phyloP scores from a whole-genome alignment of 1,284 basidiomycete genomes.

The Takashimella tepidaria region DNA sequence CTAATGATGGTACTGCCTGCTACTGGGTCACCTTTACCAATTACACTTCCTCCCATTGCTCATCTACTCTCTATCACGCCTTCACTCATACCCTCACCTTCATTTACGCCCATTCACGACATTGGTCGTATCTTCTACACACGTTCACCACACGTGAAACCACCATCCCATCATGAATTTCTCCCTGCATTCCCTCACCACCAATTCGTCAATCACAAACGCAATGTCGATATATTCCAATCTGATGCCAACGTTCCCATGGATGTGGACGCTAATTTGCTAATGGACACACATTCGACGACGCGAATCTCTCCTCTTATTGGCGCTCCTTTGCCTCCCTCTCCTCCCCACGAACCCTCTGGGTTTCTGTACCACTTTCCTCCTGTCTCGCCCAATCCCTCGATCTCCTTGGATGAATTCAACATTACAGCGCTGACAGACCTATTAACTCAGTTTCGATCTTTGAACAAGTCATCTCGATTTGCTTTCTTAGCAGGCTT shows the following conservation, averaged over 20 bases:
- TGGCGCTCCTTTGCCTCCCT: neutral
- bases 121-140: too few species aligned
- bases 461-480: constrained; percentile 43
- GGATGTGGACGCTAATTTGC: neutral
- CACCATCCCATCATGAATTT: too few species aligned
- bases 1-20: too few species aligned
- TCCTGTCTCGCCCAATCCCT: too few species aligned
- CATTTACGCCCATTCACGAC: too few species aligned
- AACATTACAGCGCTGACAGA: constrained; percentile 8
- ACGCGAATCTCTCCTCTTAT: neutral
- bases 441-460: constrained; percentile 25
- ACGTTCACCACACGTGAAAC: too few species aligned
- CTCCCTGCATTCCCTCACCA: too few species aligned
- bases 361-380: neutral
- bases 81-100: neutral
- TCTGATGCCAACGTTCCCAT: too few species aligned
- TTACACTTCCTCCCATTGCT: neutral
- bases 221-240: too few species aligned
- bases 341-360: neutral
- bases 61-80: neutral
- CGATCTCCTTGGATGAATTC: neutral
- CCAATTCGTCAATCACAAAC: too few species aligned
- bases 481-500: constrained; percentile 61
- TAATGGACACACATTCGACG: neutral
- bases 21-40: too few species aligned